These are phyloP conservation scores for Penicillium salamii DNA, from an alignment of 495 filamentous ascomycete species.

Conservation along the genomic window DNA sequence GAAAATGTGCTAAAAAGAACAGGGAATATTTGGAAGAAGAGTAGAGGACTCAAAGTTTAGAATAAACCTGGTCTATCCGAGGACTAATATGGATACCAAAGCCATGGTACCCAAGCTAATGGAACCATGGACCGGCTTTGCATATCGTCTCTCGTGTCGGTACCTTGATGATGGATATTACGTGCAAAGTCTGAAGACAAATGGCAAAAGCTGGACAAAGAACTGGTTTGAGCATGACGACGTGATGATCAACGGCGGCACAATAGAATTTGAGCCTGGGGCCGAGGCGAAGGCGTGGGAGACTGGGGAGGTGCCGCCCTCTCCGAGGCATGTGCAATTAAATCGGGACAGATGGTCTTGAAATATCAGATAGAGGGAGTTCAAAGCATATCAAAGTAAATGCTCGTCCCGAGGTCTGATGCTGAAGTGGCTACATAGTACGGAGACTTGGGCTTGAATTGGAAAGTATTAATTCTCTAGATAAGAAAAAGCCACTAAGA, in stretches of 20 bases:
- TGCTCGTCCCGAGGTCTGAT: no score
- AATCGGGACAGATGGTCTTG: neutral
- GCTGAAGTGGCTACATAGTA: no score
- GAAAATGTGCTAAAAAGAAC: no score
- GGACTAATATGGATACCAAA: no score
- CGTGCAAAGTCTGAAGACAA: constrained; percentile 48
- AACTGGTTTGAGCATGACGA: constrained; percentile 61
- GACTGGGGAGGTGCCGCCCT: constrained; percentile 56
- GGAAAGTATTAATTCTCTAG: no score
- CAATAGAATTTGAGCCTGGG: constrained; percentile 61
- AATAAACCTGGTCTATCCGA: no score
- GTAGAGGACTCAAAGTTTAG: no score
- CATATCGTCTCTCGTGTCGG: constrained; percentile 59
- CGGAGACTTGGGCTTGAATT: no score
- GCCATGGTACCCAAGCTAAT: no score
- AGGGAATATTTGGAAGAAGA: no score
- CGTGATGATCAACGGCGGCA: constrained; percentile 61
- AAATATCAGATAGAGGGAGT: neutral
- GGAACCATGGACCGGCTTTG: constrained; percentile 20
- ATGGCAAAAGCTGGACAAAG: constrained; percentile 39
- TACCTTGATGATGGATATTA: constrained; percentile 56
- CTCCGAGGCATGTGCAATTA: constrained; percentile 28
- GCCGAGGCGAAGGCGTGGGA: constrained; percentile 51
- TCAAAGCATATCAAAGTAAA: no score
- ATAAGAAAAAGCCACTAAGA: no score